These are phyloP conservation scores for Fagopyrum tataricum DNA, from an alignment of 148 eudicot genomes.

Conservation along the genomic window DNA sequence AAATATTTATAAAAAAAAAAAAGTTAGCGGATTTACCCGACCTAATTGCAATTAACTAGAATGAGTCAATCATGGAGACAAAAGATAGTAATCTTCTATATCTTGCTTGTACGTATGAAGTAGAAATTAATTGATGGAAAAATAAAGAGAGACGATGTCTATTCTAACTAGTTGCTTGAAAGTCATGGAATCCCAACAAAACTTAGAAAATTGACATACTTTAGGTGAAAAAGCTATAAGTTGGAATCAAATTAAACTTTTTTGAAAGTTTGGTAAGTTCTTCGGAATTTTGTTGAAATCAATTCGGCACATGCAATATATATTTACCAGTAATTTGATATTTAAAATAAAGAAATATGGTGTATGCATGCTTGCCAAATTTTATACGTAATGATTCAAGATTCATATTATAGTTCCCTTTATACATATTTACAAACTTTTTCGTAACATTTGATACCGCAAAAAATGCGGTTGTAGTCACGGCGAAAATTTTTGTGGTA, in stretches of 20 bases:
- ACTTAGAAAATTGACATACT: background rate
- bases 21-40: background rate
- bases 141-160: background rate
- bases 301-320: no score
- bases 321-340: no score
- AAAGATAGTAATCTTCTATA: background rate
- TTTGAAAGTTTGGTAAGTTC: background rate
- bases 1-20: no score
- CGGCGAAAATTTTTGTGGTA: no score
- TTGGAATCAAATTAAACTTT: background rate
- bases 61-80: background rate
- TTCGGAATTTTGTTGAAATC: background rate
- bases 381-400: no score
- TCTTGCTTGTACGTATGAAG: slow-evolving; percentile 2
- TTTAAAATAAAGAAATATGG: no score
- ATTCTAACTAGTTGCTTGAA: background rate
- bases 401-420: no score
- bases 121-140: background rate
- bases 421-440: no score
- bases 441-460: no score
- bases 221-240: background rate
- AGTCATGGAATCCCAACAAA: slow-evolving; percentile 10
- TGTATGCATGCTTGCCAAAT: no score
- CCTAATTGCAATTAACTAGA: background rate
- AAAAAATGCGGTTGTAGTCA: no score